Base-by-base conservation (phyloP, 2,329 filamentous ascomycete species). In the Delphinella strobiligena region DNA sequence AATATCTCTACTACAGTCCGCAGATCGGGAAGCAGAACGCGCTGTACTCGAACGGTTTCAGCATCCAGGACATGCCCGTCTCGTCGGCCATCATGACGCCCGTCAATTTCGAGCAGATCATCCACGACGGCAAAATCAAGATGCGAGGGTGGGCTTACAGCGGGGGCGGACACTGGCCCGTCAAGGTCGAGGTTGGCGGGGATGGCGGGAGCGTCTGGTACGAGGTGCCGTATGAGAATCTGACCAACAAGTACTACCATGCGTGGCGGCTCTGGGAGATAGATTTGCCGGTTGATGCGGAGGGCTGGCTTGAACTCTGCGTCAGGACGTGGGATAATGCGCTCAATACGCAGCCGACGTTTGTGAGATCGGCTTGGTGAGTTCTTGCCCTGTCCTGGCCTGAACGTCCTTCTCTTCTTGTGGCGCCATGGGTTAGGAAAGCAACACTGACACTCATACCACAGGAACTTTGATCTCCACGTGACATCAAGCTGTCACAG, bases 11-110 rank as follows among this genome's bases (percentile, higher is more conserved):
- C 58, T 85, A 78, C 54, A 74, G 71, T 1, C 75, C 75, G 9
- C 78, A 84, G 53, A 61, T 77, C 0, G 78, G 78, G 9, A 82
- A 82, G 58, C 75, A 82, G 48, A 82, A 82, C 45, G 62, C 67
- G 9, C 62, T 60, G 7, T 69, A 72, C 47, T 73, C 63, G 12
- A 73, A 75, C 34, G 78, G 75, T 0, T 77, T 79, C 45, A 72
- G 71, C 45, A 82, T 80, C 49, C 79, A 84, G 50, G 78, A 82
- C 27, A 83, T 82, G 78, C 79, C 79, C 0, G 78, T 82, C 3
- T 73, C 69, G 34, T 73, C 67, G 12, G 78, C 78, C 15, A 80
- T 82, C 49, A 81, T 81, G 72, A 63, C 69, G 0, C 78, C 78
- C 0, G 62, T 65, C 59, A 68, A 69, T 15, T 76, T 75, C 48